A percentile compares a stretch with the other conserved stretches of the same genome.
Conservation (phyloP, 2,329 filamentous ascomycete genomes). For the Penicillium hesseltinei region DNA sequence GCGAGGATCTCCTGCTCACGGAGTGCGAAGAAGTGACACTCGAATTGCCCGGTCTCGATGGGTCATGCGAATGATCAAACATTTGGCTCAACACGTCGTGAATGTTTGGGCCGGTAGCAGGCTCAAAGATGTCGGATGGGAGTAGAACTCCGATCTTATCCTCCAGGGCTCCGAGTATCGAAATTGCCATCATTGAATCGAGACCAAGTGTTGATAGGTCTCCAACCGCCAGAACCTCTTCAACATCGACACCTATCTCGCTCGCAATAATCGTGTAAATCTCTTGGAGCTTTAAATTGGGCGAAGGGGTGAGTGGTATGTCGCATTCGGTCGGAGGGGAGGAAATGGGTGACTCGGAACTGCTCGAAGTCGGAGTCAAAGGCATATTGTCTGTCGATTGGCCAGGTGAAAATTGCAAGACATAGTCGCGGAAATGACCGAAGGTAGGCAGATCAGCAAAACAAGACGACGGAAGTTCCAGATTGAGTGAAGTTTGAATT, state of each 20-base stretch:
- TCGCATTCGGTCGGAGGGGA: background rate
- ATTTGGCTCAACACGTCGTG: background rate
- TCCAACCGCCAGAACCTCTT: background rate
- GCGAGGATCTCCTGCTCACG: background rate
- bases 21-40: background rate
- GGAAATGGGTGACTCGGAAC: background rate
- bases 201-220: background rate
- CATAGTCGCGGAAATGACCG: background rate
- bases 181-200: background rate
- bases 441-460: background rate
- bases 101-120: background rate
- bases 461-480: background rate
- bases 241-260: background rate
- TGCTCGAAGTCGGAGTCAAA: background rate
- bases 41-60: no score
- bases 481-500: background rate
- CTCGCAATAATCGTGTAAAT: background rate
- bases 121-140: conserved; percentile 3
- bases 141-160: background rate
- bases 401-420: background rate
- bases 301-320: background rate
- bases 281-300: background rate
- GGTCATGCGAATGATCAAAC: no score
- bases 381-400: background rate
- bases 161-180: background rate